These are phyloP conservation scores for Metschnikowia lunata DNA, from an alignment of 805 yeast species.

Conservation along the genomic window DNA sequence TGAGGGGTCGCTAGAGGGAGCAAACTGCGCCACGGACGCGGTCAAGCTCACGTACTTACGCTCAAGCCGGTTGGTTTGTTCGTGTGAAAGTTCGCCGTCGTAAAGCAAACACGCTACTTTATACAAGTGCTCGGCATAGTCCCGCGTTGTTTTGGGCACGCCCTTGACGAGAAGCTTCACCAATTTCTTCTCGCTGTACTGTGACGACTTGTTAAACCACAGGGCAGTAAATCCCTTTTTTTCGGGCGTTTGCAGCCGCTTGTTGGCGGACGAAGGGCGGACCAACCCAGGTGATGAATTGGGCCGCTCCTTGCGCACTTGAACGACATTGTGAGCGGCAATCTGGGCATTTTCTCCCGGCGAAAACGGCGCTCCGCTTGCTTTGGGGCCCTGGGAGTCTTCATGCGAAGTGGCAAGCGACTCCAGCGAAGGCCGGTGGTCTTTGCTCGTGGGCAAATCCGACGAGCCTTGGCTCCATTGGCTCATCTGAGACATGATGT, in stretches of 20 bases:
- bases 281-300: background rate
- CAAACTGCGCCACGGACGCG: constrained; percentile 21
- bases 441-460: constrained; percentile 6
- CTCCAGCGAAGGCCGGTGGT: constrained; percentile 7
- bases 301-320: background rate
- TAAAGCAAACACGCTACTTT: constrained; percentile 27
- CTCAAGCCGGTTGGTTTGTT: constrained; percentile 19
- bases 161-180: constrained; percentile 25
- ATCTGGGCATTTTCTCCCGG: background rate
- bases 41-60: constrained; percentile 24
- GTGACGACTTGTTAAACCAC: constrained; percentile 4
- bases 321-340: background rate
- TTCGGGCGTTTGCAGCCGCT: background rate
- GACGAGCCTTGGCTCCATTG: constrained; percentile 9
- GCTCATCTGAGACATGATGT: constrained; percentile 10
- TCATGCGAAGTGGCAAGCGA: constrained; percentile 6
- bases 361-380: background rate
- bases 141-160: constrained; percentile 28
- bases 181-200: constrained; percentile 19
- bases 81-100: constrained; percentile 13
- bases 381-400: background rate
- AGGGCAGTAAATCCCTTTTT: constrained; percentile 6
- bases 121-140: constrained; percentile 36
- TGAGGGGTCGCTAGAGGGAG: constrained; percentile 16
- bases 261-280: background rate